A percentile compares a stretch with the other conserved stretches of the same genome.
phyloP scores from a whole-genome alignment of 371 early-diverging fungal species.

The Apophysomyces ossiformis region DNA sequence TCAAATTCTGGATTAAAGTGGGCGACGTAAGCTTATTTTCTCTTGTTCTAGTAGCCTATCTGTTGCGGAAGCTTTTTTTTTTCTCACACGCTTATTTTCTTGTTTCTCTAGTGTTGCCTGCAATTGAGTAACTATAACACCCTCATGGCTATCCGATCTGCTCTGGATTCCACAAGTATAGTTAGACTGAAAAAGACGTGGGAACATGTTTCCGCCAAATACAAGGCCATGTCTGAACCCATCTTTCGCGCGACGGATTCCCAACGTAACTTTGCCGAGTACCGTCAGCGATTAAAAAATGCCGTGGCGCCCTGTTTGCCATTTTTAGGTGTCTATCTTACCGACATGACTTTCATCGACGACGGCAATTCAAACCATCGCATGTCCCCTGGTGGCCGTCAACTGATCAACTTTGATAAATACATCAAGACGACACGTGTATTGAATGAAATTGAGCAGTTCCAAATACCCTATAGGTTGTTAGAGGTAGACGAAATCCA shows the following conservation, averaged over 20 bases:
- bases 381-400: constrained; percentile 34
- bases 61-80: too few relatives aligned
- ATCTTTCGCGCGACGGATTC: constrained; percentile 70
- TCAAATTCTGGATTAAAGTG: constrained; percentile 59
- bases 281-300: constrained; percentile 67
- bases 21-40: constrained; percentile 30
- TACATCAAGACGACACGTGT: constrained; percentile 66
- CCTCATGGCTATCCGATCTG: constrained; percentile 79
- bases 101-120: constrained; percentile 49
- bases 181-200: constrained; percentile 76
- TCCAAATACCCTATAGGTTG: constrained; percentile 75
- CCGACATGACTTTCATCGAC: constrained; percentile 86
- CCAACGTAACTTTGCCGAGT: constrained; percentile 76
- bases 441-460: constrained; percentile 78
- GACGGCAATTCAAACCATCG: constrained; percentile 52
- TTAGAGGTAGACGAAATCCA: constrained; percentile 63
- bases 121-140: constrained; percentile 82
- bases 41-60: background rate
- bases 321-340: constrained; percentile 85
- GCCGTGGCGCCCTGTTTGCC: constrained; percentile 78
- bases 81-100: background rate
- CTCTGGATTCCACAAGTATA: constrained; percentile 77
- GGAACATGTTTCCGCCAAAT: constrained; percentile 63
- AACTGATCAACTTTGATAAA: constrained; percentile 86
- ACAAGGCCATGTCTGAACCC: constrained; percentile 52